These are phyloP conservation scores for Purpureocillium takamizusanense DNA, from an alignment of 2,329 filamentous ascomycete species.

Conservation along the genomic window DNA sequence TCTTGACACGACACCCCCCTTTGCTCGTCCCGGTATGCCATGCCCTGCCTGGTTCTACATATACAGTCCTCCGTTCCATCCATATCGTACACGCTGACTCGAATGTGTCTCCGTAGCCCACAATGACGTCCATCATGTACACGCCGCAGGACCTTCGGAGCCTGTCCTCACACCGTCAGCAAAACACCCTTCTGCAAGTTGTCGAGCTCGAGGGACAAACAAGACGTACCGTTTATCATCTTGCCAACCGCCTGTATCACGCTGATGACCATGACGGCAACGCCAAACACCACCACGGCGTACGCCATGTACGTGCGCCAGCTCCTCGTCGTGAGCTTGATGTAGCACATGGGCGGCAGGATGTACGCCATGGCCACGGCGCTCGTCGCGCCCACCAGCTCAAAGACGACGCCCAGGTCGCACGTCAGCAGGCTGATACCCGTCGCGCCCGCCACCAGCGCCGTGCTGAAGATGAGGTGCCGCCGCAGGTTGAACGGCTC, in stretches of 20 bases:
- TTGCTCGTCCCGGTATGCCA: too few species aligned
- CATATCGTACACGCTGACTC: neutral
- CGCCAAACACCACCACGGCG: constrained; percentile 69
- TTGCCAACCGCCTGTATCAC: constrained; percentile 64
- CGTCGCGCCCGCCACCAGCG: constrained; percentile 73
- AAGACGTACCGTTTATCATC: constrained; percentile 41
- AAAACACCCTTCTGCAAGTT: too few species aligned
- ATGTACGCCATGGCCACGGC: constrained; percentile 94
- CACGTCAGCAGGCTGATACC: constrained; percentile 74
- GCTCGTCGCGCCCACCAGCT: constrained; percentile 90
- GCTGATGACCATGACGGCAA: constrained; percentile 72
- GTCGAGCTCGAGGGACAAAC: too few species aligned
- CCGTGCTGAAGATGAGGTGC: constrained; percentile 79
- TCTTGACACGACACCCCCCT: too few species aligned
- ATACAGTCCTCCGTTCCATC: neutral
- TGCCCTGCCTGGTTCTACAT: neutral
- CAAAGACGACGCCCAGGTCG: constrained; percentile 89
- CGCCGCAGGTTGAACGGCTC: constrained; percentile 73
- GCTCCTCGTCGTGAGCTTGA: constrained; percentile 75
- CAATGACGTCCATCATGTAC: constrained; percentile 1
- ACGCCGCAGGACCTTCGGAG: constrained; percentile 6
- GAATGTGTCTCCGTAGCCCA: too few species aligned
- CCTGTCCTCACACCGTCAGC: constrained; percentile 3
- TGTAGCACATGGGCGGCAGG: constrained; percentile 86
- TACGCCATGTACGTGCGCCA: constrained; percentile 67